Evolutionary conservation across 306 rosid species (phyloP).

Genomic region (Prunus salicina): DNA sequence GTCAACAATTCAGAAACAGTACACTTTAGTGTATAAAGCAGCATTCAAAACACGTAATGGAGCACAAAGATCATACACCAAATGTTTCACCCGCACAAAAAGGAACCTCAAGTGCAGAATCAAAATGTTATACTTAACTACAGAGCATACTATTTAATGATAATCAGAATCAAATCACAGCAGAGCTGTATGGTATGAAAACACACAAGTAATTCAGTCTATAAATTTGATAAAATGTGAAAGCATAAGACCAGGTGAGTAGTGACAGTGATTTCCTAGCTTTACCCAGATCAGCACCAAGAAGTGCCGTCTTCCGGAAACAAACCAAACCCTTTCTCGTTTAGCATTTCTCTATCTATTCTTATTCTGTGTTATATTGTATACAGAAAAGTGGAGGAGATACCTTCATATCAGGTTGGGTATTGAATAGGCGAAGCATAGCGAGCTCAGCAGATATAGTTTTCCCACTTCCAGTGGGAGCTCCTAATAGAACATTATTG

Average conservation of each 20-base stretch:
- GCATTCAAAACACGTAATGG: not conserved
- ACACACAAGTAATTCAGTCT: not conserved
- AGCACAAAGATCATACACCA: not conserved
- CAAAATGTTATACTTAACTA: not conserved
- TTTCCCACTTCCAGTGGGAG: slow-evolving; percentile 99
- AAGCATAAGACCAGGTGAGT: not conserved
- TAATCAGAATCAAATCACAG: not conserved
- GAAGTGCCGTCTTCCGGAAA: not conserved
- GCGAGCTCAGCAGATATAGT: slow-evolving; percentile 99
- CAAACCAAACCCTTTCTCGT: not conserved
- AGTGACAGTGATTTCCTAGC: not conserved
- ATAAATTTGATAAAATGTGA: not conserved
- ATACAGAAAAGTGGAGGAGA: not conserved
- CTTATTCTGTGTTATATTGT: not conserved
- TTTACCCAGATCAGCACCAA: not conserved
- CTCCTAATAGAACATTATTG: slow-evolving; percentile 88
- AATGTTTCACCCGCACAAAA: not conserved
- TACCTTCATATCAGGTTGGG: slow-evolving; percentile 98
- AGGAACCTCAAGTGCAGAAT: not conserved
- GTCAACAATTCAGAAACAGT: slow-evolving; percentile 5
- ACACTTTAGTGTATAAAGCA: slow-evolving; percentile 19
- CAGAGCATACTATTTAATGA: not conserved
- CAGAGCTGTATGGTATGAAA: not conserved
- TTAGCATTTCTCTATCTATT: not conserved
- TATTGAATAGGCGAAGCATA: slow-evolving; percentile 83